Percentiles rank a stretch among this genome's conserved stretches.
These are phyloP conservation scores for Rosa chinensis DNA, from an alignment of 306 rosid genomes.

Conservation along the genomic window DNA sequence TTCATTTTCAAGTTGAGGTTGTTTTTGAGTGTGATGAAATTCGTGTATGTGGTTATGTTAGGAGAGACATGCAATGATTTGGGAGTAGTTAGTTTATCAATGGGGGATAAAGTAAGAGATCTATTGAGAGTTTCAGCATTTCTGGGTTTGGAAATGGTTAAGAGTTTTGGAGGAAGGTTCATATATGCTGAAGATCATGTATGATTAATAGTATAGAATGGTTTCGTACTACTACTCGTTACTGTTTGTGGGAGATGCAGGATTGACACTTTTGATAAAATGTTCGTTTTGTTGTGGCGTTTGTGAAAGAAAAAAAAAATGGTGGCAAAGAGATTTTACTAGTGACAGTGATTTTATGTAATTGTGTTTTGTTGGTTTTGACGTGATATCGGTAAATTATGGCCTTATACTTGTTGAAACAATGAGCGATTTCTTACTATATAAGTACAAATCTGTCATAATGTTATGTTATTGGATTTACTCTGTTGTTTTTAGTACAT, in stretches of 20 bases:
- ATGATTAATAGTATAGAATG: slow-evolving; percentile 1
- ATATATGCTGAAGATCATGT: slow-evolving; percentile 10
- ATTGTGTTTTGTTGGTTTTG: neutral
- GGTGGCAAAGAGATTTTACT: neutral
- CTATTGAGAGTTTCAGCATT: neutral
- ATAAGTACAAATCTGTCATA: neutral
- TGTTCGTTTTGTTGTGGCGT: neutral
- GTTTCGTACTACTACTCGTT: neutral
- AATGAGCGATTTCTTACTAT: neutral
- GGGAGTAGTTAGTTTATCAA: neutral
- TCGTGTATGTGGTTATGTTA: neutral
- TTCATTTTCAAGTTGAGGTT: neutral
- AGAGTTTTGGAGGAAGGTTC: neutral
- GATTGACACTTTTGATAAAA: slow-evolving; percentile 24
- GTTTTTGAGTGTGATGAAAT: neutral
- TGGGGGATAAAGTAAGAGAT: neutral
- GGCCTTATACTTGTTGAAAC: neutral
- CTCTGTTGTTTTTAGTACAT: neutral
- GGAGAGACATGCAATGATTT: neutral
- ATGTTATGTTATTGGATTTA: neutral
- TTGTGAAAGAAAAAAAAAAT: neutral
- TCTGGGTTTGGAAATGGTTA: neutral
- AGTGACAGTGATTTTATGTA: neutral
- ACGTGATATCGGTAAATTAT: neutral
- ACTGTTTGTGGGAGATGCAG: neutral